Evolutionary conservation across 164 flowering plant species (phyloP), one percentile per base, ranked within the genome.

Genomic region (Kalanchoe fedtschenkoi): DNA sequence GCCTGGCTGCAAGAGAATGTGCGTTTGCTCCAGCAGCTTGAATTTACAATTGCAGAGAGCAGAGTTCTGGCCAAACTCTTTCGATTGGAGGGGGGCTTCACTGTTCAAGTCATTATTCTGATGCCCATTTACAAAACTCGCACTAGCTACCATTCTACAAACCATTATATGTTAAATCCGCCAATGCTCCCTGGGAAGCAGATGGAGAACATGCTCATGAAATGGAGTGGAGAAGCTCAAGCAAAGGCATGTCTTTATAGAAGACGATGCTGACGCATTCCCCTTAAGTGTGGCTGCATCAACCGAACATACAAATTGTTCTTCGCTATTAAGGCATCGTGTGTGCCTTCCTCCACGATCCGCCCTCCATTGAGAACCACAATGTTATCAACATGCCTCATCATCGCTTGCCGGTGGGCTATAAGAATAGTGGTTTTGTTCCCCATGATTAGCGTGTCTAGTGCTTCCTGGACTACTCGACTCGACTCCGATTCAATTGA

Each of bases 401-500:
- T 93, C 97, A 88, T 85, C 35, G 99, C 95, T 59, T 90, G 95
- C 62, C 95, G 75, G 62, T 93, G 97, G 16, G 97, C 99, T 62
- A 93, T 86, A 32, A 93, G 79, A 68, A 93, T 84, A 24, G 97
- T 87, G 32, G 99, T 93, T 76, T 88, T 93, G 75, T 93, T 90
- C 29, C 99, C 99, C 97, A 93, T 90, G 69, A 93, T 72, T 21
- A 93, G 71, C 6, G 99, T 93, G 72, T 93, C 99, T 42, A 90
- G 92, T 53, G 99, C 97, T 73, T 93, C 99, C 66, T 93, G 99
- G 33, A 93, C 88, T 57, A 90, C 99, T 57, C 96, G 77, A 67
- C 99, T 88, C n/a, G 97, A 90, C 70, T 93, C 99, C 1, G 99
- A 90, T 76, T 93, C 99, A 9, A 93, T 87, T 24, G 99, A 74